A percentile compares a stretch with the other conserved stretches of the same genome.
These are phyloP conservation scores for Cornus florida DNA, from an alignment of 148 eudicot genomes.

Conservation along the genomic window DNA sequence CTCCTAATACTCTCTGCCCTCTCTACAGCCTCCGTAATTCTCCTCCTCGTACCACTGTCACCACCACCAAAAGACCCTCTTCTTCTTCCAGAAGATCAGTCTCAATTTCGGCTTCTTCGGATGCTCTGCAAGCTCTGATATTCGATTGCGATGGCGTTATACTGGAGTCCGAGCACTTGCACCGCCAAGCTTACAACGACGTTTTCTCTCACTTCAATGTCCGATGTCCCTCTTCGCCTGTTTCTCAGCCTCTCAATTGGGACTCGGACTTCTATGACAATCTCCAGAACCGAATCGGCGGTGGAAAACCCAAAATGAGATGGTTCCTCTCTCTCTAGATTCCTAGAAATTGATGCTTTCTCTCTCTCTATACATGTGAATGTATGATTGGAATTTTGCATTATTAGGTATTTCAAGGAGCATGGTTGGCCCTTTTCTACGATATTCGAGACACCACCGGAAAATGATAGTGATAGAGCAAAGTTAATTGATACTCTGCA, in stretches of 20 bases:
- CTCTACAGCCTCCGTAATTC: conserved; percentile 21
- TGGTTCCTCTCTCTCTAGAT: conserved; percentile 39
- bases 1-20: conserved; percentile 25
- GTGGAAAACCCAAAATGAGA: conserved; percentile 98
- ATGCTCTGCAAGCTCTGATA: conserved; percentile 61
- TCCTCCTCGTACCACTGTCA: conserved; percentile 20
- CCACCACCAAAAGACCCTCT: conserved; percentile 11
- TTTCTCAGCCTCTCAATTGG: conserved; percentile 64
- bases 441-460: conserved; percentile 61
- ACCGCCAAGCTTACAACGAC: conserved; percentile 91
- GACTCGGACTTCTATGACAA: conserved; percentile 69
- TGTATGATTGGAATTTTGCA: background rate
- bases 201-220: conserved; percentile 83
- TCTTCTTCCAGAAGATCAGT: conserved; percentile 14
- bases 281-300: conserved; percentile 88
- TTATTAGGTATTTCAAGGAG: conserved; percentile 89
- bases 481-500: conserved; percentile 80
- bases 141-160: conserved; percentile 98
- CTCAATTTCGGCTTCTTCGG: conserved; percentile 35
- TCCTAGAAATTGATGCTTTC: background rate
- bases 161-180: conserved; percentile 87
- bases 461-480: conserved; percentile 60
- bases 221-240: conserved; percentile 45
- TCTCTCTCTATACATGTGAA: too few relatives aligned
- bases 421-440: conserved; percentile 92